phyloP scores from a whole-genome alignment of 2,329 filamentous ascomycete genomes.

The Apiospora malaysiana region DNA sequence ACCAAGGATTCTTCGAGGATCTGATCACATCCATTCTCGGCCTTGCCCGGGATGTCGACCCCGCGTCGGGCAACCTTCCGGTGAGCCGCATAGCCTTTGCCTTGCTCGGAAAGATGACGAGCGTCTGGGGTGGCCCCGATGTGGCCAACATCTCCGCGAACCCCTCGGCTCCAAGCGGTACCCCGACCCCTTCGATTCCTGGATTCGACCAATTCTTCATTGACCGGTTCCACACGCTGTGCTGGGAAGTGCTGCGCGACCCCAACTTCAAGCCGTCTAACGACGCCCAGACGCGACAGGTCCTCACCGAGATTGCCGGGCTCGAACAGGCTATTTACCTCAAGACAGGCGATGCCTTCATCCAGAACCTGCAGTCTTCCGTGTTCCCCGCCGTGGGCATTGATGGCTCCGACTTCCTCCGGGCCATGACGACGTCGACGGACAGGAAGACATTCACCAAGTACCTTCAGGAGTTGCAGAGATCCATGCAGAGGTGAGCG shows the following conservation, averaged over 20 bases:
- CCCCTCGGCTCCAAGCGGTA: slow-evolving; percentile 54
- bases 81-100: slow-evolving; percentile 77
- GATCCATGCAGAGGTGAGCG: slow-evolving; percentile 11
- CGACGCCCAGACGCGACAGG: slow-evolving; percentile 87
- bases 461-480: slow-evolving; percentile 63
- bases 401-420: slow-evolving; percentile 64
- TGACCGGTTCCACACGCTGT: slow-evolving; percentile 83
- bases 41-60: slow-evolving; percentile 78
- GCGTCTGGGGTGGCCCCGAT: slow-evolving; percentile 89
- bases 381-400: slow-evolving; percentile 71
- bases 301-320: slow-evolving; percentile 84
- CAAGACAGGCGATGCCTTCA: slow-evolving; percentile 85
- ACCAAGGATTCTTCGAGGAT: slow-evolving; percentile 88
- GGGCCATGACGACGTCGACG: slow-evolving; percentile 61
- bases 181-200: slow-evolving; percentile 68
- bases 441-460: slow-evolving; percentile 68
- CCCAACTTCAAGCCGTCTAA: slow-evolving; percentile 76
- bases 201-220: slow-evolving; percentile 95
- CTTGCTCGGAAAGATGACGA: slow-evolving; percentile 81
- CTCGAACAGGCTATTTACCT: slow-evolving; percentile 89
- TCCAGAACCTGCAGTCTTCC: slow-evolving; percentile 67
- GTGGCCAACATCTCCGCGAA: slow-evolving; percentile 62
- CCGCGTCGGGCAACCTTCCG: slow-evolving; percentile 60
- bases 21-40: slow-evolving; percentile 85
- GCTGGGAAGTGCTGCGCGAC: slow-evolving; percentile 86